These are phyloP conservation scores for Zizania palustris DNA, from an alignment of 202 grass and related monocot genomes.

Conservation along the genomic window DNA sequence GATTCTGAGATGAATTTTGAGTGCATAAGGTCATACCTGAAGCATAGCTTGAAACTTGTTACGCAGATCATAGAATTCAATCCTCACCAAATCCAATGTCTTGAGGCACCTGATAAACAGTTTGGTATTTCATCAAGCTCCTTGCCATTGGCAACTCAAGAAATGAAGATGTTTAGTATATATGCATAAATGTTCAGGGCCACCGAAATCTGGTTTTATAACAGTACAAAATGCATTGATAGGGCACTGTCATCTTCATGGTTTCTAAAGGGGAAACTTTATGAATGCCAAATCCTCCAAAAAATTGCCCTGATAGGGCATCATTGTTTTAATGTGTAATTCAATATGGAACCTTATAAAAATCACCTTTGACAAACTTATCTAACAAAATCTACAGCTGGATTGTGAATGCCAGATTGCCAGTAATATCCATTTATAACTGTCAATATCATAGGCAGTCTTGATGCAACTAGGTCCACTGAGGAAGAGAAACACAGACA, in stretches of 20 bases:
- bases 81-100: slow-evolving; percentile 39
- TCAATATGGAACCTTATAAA: too few relatives aligned
- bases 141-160: slow-evolving; percentile 7
- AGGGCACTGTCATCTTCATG: neutral
- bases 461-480: neutral
- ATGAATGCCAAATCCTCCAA: neutral
- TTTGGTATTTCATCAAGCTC: neutral
- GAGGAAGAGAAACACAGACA: slow-evolving; percentile 17
- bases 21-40: slow-evolving; percentile 51
- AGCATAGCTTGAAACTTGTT: slow-evolving; percentile 57
- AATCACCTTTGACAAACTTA: neutral
- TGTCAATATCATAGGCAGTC: neutral
- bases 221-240: neutral
- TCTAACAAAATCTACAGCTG: slow-evolving; percentile 16
- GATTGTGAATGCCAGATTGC: neutral
- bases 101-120: slow-evolving; percentile 48
- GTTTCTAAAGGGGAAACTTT: slow-evolving; percentile 17
- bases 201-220: slow-evolving; percentile 1
- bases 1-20: neutral
- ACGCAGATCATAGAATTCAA: slow-evolving; percentile 55
- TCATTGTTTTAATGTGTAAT: too few relatives aligned
- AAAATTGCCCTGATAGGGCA: too few relatives aligned
- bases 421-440: neutral
- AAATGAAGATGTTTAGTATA: slow-evolving; percentile 1
- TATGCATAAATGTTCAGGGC: neutral